Conservation (phyloP, 1,284 basidiomycete genomes). For the Moesziomyces sp. region DNA sequence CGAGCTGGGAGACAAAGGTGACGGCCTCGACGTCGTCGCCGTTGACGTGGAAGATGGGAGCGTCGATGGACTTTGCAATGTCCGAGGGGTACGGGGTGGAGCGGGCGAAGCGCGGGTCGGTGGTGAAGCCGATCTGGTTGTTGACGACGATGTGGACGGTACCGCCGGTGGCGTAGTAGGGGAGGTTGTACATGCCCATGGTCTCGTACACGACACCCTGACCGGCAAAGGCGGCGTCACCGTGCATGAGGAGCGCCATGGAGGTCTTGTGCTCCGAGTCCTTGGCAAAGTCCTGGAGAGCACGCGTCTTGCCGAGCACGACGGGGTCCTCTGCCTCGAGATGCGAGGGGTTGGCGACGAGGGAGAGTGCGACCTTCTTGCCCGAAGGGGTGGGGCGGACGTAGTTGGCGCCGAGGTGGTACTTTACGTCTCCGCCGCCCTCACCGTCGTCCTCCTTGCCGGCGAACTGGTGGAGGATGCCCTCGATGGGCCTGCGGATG, state of each 20-base stretch:
- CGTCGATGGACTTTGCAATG: constrained; percentile 97
- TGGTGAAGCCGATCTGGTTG: constrained; percentile 99
- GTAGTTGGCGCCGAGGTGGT: constrained; percentile 98
- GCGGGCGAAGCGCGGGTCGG: constrained; percentile 95
- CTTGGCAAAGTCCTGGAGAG: constrained; percentile 92
- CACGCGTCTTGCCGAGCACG: constrained; percentile 96
- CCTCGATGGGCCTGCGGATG: constrained; percentile 97
- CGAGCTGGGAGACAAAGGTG: constrained; percentile 91
- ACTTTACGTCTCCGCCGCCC: constrained; percentile 96
- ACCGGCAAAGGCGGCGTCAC: constrained; percentile 98
- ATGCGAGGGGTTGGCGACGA: constrained; percentile 99
- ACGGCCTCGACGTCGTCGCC: constrained; percentile 98
- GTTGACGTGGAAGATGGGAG: constrained; percentile 99
- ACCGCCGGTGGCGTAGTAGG: constrained; percentile 94
- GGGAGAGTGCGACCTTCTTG: constrained; percentile 95
- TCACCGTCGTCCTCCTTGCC: constrained; percentile 69
- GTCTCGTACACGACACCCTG: constrained; percentile 99
- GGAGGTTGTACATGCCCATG: constrained; percentile 97
- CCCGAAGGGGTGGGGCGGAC: constrained; percentile 96
- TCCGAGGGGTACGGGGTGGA: constrained; percentile 99
- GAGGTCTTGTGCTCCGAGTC: constrained; percentile 73
- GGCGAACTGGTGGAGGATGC: constrained; percentile 96
- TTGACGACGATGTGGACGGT: constrained; percentile 99
- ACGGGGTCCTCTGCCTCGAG: constrained; percentile 97
- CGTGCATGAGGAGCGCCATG: constrained; percentile 95